Conservation (phyloP, 495 filamentous ascomycete species). For the Diplogelasinospora grovesii region DNA sequence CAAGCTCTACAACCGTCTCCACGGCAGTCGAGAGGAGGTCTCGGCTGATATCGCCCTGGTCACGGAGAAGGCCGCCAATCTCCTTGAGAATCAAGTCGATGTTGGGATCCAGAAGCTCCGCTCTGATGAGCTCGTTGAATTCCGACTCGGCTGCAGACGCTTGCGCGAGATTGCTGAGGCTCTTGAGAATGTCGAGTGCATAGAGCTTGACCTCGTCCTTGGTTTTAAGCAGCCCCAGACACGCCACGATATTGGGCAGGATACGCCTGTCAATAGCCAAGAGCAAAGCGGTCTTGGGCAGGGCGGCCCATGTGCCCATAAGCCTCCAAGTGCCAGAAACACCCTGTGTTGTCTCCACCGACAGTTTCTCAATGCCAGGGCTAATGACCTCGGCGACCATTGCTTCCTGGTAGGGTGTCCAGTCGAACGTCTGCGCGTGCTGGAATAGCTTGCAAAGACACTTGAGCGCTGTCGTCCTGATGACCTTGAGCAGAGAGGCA, state of each 20-base stretch:
- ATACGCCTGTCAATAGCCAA: constrained; percentile 58
- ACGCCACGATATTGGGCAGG: constrained; percentile 62
- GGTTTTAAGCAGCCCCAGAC: constrained; percentile 62
- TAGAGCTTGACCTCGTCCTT: constrained; percentile 87
- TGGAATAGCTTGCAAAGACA: constrained; percentile 72
- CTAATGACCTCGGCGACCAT: constrained; percentile 70
- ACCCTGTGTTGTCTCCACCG: constrained; percentile 80
- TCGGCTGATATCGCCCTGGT: constrained; percentile 53
- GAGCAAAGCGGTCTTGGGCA: constrained; percentile 59
- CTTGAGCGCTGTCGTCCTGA: constrained; percentile 68
- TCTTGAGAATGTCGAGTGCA: constrained; percentile 65
- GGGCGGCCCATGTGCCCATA: constrained; percentile 70
- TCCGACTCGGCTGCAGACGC: constrained; percentile 44
- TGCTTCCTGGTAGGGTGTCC: constrained; percentile 59
- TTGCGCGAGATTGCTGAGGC: constrained; percentile 52
- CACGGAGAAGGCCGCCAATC: constrained; percentile 56
- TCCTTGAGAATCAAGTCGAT: constrained; percentile 60
- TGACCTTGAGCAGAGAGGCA: constrained; percentile 56
- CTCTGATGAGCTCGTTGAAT: constrained; percentile 53
- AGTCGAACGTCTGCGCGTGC: constrained; percentile 56
- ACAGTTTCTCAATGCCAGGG: constrained; percentile 70
- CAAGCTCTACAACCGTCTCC: constrained; percentile 65
- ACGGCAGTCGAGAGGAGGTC: constrained; percentile 70
- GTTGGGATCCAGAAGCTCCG: constrained; percentile 60
- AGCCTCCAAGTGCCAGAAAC: constrained; percentile 76